phyloP scores from a whole-genome alignment of 371 early-diverging fungal genomes.

The Chytridiales sp. region DNA sequence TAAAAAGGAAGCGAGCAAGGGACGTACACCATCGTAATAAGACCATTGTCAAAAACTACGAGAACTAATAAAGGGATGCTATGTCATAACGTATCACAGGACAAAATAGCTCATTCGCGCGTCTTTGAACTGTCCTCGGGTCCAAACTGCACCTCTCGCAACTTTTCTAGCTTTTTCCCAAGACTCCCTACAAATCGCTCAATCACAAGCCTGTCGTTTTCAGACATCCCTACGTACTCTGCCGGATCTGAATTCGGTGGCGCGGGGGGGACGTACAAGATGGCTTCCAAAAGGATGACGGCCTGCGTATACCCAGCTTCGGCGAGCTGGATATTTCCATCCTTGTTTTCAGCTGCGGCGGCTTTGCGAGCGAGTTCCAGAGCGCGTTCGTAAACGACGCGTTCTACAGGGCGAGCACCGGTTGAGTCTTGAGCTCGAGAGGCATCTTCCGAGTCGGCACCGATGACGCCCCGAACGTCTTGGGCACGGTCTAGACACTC shows the following conservation, averaged over 20 bases:
- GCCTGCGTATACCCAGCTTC: conserved; percentile 36
- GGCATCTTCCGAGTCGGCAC: neutral
- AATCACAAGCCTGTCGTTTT: conserved; percentile 34
- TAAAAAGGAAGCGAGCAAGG: neutral
- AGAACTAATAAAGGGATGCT: neutral
- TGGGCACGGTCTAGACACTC: conserved; percentile 82
- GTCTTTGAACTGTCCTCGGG: neutral
- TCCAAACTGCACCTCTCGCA: conserved; percentile 4
- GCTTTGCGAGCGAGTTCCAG: conserved; percentile 34
- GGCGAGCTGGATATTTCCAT: conserved; percentile 6
- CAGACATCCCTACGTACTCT: conserved; percentile 19
- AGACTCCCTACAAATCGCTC: conserved; percentile 38
- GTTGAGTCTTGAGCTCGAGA: neutral
- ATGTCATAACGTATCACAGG: neutral
- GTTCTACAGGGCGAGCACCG: conserved; percentile 28
- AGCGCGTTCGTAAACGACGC: conserved; percentile 35
- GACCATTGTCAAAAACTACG: neutral
- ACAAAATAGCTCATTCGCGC: neutral
- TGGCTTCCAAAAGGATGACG: conserved; percentile 40
- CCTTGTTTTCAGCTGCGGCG: conserved; percentile 16
- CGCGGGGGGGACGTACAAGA: conserved; percentile 25
- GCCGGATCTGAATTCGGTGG: neutral
- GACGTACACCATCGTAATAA: neutral
- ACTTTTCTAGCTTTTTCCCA: conserved; percentile 7
- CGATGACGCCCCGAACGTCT: conserved; percentile 21